Conservation (phyloP, 2,329 filamentous ascomycete genomes). For the Colletotrichum coccodes region DNA sequence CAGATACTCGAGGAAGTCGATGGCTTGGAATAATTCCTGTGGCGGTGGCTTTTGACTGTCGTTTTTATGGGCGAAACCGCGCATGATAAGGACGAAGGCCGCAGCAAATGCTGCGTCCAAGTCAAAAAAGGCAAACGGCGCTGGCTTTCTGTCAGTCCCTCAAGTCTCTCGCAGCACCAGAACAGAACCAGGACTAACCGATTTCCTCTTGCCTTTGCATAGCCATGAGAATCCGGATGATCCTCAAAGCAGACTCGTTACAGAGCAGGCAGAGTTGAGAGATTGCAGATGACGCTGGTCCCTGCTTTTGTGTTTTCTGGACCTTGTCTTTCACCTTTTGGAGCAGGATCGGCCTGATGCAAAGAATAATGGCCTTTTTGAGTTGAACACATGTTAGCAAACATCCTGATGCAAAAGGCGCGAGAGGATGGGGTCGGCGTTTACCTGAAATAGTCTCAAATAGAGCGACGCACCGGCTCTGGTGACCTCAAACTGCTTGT, state of each 20-base stretch:
- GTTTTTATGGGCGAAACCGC: slow-evolving; percentile 38
- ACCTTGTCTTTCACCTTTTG: slow-evolving; percentile 43
- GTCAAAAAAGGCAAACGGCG: slow-evolving; percentile 41
- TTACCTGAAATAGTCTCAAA: slow-evolving; percentile 40
- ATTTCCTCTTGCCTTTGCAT: slow-evolving; percentile 37
- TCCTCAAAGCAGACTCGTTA: slow-evolving; percentile 40
- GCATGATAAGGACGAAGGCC: slow-evolving; percentile 41
- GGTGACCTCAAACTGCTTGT: slow-evolving; percentile 34
- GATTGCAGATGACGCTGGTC: slow-evolving; percentile 30
- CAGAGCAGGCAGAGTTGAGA: slow-evolving; percentile 38
- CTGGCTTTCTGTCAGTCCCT: slow-evolving; percentile 9
- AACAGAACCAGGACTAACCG: slow-evolving; percentile 15
- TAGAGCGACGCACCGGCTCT: slow-evolving; percentile 41
- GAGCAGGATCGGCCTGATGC: slow-evolving; percentile 40
- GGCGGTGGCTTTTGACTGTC: slow-evolving; percentile 37
- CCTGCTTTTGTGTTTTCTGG: slow-evolving; percentile 32
- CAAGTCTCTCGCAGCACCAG: neutral
- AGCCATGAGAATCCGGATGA: slow-evolving; percentile 37
- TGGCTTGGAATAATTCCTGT: slow-evolving; percentile 37
- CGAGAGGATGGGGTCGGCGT: neutral
- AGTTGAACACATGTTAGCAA: neutral
- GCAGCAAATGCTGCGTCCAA: slow-evolving; percentile 42
- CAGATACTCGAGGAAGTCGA: slow-evolving; percentile 37
- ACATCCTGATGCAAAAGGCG: neutral
- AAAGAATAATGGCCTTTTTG: slow-evolving; percentile 42